A percentile compares a stretch with the other conserved stretches of the same genome.
Conservation (phyloP, 495 filamentous ascomycete species). For the Daldinia bambusicola region DNA sequence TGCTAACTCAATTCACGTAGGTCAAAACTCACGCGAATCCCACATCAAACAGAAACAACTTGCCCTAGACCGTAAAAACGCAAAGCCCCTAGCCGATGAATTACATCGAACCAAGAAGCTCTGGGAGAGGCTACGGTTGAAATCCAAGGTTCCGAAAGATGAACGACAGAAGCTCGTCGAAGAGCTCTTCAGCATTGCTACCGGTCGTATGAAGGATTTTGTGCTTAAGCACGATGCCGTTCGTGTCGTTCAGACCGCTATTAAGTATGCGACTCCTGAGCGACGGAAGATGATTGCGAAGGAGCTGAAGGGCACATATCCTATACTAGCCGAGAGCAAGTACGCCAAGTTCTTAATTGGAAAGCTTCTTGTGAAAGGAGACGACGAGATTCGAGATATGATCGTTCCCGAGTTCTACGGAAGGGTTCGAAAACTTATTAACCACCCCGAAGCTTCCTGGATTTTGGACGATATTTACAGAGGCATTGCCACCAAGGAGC, state of each 20-base stretch:
- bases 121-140: conserved; percentile 92
- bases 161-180: conserved; percentile 86
- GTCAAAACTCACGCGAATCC: conserved; percentile 76
- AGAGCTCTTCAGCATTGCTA: conserved; percentile 91
- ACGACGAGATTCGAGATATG: conserved; percentile 81
- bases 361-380: conserved; percentile 91
- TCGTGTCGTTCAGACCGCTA: conserved; percentile 90
- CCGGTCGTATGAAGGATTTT: conserved; percentile 88
- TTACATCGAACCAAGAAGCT: conserved; percentile 93
- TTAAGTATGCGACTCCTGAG: conserved; percentile 90
- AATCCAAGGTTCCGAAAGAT: conserved; percentile 86
- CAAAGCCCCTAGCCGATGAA: conserved; percentile 89
- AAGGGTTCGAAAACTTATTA: conserved; percentile 88
- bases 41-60: conserved; percentile 93
- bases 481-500: conserved; percentile 79
- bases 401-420: conserved; percentile 96
- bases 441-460: conserved; percentile 95
- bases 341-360: conserved; percentile 97
- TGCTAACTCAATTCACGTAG: conserved; percentile 38
- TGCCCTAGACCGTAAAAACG: conserved; percentile 85
- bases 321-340: conserved; percentile 85
- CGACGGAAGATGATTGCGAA: conserved; percentile 86
- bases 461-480: conserved; percentile 97
- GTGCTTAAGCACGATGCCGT: conserved; percentile 99
- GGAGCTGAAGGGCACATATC: conserved; percentile 88